These are phyloP conservation scores for Mayamaea pseudoterrestris DNA, from an alignment of 108 stramenopile species.

Conservation along the genomic window DNA sequence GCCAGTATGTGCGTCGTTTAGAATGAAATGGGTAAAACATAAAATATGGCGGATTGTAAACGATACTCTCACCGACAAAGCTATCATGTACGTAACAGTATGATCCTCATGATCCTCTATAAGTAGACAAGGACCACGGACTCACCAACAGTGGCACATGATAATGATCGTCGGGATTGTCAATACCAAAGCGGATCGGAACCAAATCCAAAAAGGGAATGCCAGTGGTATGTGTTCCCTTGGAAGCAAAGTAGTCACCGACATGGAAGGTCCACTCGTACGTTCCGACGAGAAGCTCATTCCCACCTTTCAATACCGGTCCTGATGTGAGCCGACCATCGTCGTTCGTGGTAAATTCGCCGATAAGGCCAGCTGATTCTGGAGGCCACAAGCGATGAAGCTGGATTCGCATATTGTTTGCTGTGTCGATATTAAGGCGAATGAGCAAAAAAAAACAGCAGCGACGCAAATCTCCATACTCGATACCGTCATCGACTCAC, in stretches of 20 bases:
- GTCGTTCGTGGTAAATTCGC: slow-evolving; percentile 59
- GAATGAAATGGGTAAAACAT: not conserved
- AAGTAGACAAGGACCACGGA: slow-evolving; percentile 83
- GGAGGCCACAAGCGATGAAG: slow-evolving; percentile 38
- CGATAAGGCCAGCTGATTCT: slow-evolving; percentile 32
- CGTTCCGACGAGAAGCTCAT: slow-evolving; percentile 50
- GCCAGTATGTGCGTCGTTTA: not conserved
- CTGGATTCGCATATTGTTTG: slow-evolving; percentile 63
- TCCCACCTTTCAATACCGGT: slow-evolving; percentile 55
- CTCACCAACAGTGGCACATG: slow-evolving; percentile 82
- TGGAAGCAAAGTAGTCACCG: slow-evolving; percentile 79
- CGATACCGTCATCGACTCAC: slow-evolving; percentile 18
- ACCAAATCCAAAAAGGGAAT: slow-evolving; percentile 77
- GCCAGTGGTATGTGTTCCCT: slow-evolving; percentile 39
- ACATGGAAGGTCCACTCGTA: slow-evolving; percentile 79
- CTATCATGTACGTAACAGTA: too few species aligned
- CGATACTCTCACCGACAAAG: not conserved
- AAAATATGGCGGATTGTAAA: not conserved
- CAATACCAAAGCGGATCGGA: slow-evolving; percentile 80
- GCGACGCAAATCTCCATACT: not conserved
- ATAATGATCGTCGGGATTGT: slow-evolving; percentile 88
- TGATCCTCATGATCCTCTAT: slow-evolving; percentile 57
- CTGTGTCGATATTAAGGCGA: slow-evolving; percentile 12
- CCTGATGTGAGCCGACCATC: slow-evolving; percentile 73
- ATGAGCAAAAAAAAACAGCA: not conserved